Evolutionary conservation across 164 flowering plant genomes (phyloP), one percentile per base, ranked within the genome.

Genomic region (Cinnamomum chago): DNA sequence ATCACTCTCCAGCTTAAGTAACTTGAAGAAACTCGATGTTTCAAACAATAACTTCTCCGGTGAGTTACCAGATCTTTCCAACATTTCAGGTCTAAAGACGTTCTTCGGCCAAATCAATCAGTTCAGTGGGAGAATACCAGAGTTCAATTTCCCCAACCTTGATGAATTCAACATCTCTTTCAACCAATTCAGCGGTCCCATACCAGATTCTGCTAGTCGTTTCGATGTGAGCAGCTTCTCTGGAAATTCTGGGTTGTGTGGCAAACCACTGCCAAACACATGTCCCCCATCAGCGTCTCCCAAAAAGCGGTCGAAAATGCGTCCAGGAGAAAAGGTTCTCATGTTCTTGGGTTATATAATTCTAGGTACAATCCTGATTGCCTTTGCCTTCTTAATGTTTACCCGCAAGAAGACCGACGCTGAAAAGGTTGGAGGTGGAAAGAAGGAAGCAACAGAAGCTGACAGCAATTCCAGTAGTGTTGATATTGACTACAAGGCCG

Each of bases 181-280:
- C 79, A 89, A 89, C 84, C 78, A 82, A 52, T 79, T 90, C 74
- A 81, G 73, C 13, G 89, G 94, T 5, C 79, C 74, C 0, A 78
- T 88, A 51, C 90, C 94, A 1, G 80, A 76, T 65, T 76, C 74
- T 0, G 50, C 70, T 12, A 83, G 73, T 13, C 70, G 62, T 66
- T 77, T 86, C 47, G 7, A 65, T 15, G 68, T 22, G 2, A 73
- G 70, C 27, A 79, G 88, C 67, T 76, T 82, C 20, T 0, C 50
- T 7, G 85, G 85, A 18, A 90, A 87, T 77, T 83, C 88, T 40
- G 58, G 14, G 4, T 73, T 88, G 50, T 90, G 92, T 69, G 91
- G 92, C 13, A 35, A 77, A 3, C 87, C 87, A 1, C 58, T 86
- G 77, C 70, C 82, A 18, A 79, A 76, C 0, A 69, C 75, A 3